phyloP scores from a whole-genome alignment of 2,329 filamentous ascomycete species.

The Pezicula radicicola region DNA sequence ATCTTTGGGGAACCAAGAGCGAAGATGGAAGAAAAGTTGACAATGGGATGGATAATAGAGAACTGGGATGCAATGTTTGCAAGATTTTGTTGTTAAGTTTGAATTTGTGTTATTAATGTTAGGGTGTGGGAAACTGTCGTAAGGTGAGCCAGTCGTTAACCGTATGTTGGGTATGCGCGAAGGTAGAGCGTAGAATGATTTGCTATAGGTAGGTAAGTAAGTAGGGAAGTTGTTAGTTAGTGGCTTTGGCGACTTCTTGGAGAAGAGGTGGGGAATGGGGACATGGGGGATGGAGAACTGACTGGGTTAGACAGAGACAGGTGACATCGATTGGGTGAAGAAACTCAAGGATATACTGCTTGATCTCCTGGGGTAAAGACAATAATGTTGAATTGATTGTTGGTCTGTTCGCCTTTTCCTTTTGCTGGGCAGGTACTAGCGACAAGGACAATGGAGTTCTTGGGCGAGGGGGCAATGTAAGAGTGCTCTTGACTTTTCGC shows the following conservation, averaged over 20 bases:
- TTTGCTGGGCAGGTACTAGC: too few species aligned
- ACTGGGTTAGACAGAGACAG: conserved; percentile 1
- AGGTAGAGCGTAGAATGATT: background rate
- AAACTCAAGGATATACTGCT: background rate
- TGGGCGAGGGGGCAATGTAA: too few species aligned
- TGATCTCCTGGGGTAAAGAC: background rate
- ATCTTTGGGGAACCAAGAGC: background rate
- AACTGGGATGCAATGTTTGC: conserved; percentile 1
- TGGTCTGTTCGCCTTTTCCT: too few species aligned
- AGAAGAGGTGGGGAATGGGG: background rate
- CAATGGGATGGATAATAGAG: conserved; percentile 1
- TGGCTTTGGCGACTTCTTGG: background rate
- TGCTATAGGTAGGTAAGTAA: too few species aligned
- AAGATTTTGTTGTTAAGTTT: background rate
- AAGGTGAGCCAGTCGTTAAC: background rate
- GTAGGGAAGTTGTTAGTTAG: background rate
- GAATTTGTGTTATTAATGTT: background rate
- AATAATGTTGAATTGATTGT: background rate
- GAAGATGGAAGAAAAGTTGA: conserved; percentile 1
- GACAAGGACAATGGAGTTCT: too few species aligned
- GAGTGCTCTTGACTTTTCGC: too few species aligned
- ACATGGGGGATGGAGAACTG: background rate
- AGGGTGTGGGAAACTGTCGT: background rate
- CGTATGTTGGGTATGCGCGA: background rate
- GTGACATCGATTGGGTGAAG: conserved; percentile 2